Base-by-base conservation (phyloP, 176 grass and related monocot genomes). In the Zizania latifolia region DNA sequence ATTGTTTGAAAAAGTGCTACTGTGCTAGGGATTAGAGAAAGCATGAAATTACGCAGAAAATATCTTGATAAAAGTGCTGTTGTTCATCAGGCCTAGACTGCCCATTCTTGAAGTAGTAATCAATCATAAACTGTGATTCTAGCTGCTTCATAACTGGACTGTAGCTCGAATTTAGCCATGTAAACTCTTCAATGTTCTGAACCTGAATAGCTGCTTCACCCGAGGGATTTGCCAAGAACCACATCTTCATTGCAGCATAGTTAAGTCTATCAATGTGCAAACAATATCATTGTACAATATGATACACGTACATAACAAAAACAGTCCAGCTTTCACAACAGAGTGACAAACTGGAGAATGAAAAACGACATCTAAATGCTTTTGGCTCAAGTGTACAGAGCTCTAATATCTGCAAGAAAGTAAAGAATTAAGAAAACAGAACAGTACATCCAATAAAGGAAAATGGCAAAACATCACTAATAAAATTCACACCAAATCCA, bases 121-220 rank as follows among this genome's bases (percentile, higher is more conserved):
- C 64, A 71, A 98, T 88, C 68, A 90, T 98, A 34, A 80, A 92
- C 74, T 72, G 78, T 45, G 89, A 92, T 53, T 81, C 82, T 31
- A 98, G 74, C 81, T 98, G 91, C 83, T 94, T 98, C 74, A 98
- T 67, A 77, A 98, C 89, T 48, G 95, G 95, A 67, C 95, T 94
- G 76, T 98, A 94, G 78, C 71, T 94, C 36, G 91, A 87, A 64
- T 91, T 94, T 65, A 98, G 65, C 95, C 95, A 98, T 75, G 87
- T 86, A 26, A 98, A 92, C 77, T 94, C 89, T 70, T 94, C 95
- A 76, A 94, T 72, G 62, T 79, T 92, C 87, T 88, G 89, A 79
- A 98, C 77, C 81, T 98, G 81, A 80, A 98, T 75, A 44, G 82
- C 78, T 54, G 91, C 58, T 82, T 90, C 79, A n/a, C 82, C 86